A percentile compares a stretch with the other conserved stretches of the same genome.
Evolutionary conservation across 371 early-diverging fungal genomes (phyloP).

Genomic region (Rhizopus microsporus): DNA sequence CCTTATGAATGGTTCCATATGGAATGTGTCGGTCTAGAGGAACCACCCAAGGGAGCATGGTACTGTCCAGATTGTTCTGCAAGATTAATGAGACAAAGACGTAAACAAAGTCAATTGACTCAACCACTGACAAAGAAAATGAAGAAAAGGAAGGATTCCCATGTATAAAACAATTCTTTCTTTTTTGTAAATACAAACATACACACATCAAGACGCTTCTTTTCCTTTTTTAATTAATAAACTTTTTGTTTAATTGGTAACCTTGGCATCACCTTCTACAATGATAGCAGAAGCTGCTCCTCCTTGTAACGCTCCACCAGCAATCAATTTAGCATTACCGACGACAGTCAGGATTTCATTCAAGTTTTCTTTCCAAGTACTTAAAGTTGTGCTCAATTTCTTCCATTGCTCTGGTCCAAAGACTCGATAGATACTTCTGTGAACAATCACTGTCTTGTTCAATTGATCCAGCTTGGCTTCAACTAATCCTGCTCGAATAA

Average conservation of each 20-base stretch:
- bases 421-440: slow-evolving; percentile 84
- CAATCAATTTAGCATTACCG: slow-evolving; percentile 78
- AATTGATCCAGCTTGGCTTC: slow-evolving; percentile 95
- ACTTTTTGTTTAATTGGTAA: slow-evolving; percentile 6
- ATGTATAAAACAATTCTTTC: slow-evolving; percentile 5
- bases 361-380: slow-evolving; percentile 81
- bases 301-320: slow-evolving; percentile 48
- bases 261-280: slow-evolving; percentile 35
- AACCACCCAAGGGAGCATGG: slow-evolving; percentile 90
- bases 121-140: slow-evolving; percentile 13
- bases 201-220: neutral
- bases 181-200: neutral
- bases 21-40: slow-evolving; percentile 85
- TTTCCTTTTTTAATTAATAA: slow-evolving; percentile 1
- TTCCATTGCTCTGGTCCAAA: slow-evolving; percentile 86
- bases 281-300: slow-evolving; percentile 42
- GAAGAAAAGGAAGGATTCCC: slow-evolving; percentile 22
- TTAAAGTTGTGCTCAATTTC: slow-evolving; percentile 66
- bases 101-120: slow-evolving; percentile 29
- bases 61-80: slow-evolving; percentile 77
- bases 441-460: slow-evolving; percentile 69
- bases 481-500: slow-evolving; percentile 88
- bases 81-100: slow-evolving; percentile 33
- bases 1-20: slow-evolving; percentile 94
- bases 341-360: slow-evolving; percentile 79